Base-by-base conservation (phyloP, 176 grass and related monocot genomes). In the Secale cereale region DNA sequence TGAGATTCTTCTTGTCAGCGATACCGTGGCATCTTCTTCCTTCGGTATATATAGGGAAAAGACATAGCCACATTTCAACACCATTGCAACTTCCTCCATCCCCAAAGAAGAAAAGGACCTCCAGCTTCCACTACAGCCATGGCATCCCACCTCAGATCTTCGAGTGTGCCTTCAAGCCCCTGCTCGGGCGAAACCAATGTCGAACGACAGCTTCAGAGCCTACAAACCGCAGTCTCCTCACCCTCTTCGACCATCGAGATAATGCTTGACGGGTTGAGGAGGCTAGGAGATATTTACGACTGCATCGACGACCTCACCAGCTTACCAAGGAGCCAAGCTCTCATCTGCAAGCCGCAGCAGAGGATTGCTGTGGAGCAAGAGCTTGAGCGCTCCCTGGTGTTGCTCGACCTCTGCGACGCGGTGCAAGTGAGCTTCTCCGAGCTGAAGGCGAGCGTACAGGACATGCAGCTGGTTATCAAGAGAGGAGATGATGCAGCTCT, bases 281-380 rank as follows among this genome's bases (percentile, higher is more conserved):
- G 22, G 75, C 56, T 89, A 4, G 87, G 41, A 59, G 16, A 65
- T 26, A 46, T 92, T 23, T 83, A 88, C 46, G 32, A 35, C 72
- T 85, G 29, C 80, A 83, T 85, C 20, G 45, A 83, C 61, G 78
- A 85, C 59, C 52, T 85, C 4, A 26, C 90, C 36, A 76, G 68
- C 81, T 82, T 87, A 45, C 80, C 74, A 5, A 85, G 89, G 75
- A 89, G 86, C 86, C 91, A 89, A 52, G 85, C 31, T 26, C 75
- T 41, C 74, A 77, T 96, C 36, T 85, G 23, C 39, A 75, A 81
- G 6, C 22, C 52, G 4, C 60, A 80, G n/a, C 88, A 91, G 11
- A 84, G 69, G 43, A 92, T 76, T 52, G 59, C 20, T n/a, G 54
- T 95, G 26, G 88, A 95, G 60, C 60, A 82, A 60, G 87, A 92